Base-by-base conservation (phyloP, 2,329 filamentous ascomycete genomes). In the Tolypocladium cylindrosporum region DNA sequence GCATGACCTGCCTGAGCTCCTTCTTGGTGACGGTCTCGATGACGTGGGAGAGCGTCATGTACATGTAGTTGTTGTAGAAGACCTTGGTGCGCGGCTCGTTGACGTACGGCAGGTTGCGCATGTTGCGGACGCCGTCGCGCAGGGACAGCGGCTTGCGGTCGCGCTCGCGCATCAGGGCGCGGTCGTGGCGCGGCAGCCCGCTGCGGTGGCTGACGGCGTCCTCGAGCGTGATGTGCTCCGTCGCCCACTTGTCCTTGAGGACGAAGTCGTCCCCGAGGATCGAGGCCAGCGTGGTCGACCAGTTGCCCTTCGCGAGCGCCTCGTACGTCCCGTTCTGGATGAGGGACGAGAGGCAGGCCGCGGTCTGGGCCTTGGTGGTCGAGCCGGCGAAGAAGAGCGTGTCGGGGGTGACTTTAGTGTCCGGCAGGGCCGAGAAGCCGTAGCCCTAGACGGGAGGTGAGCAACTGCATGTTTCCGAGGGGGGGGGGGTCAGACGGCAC, bases 311-410 rank as follows among this genome's bases (percentile, higher is more conserved):
- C 64, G 68, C 40, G 13, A 64, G 54, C 4, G 51, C 55, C 2
- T 61, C 57, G 54, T 65, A 59, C 34, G 56, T 34, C 10, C 77
- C 71, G n/a, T 74, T 73, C 7, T 82, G 70, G 9, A 84, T 74
- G 2, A 82, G 65, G 1, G 77, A 74, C 1, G 84, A 66, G 3
- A 86, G 66, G 0, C 72, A 71, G 1, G 80, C 80, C 1, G 78
- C 75, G 0, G 76, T 78, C 53, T 82, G 75, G 2, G 80, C 77
- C 65, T 86, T 86, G 24, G 80, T 82, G 1, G 76, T 83, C 48
- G 79, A 83, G 1, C 77, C 83, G 4, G 74, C 74, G 59, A 79
- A 81, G 69, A 80, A 85, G 2, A 85, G 71, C 0, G 81, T 84
- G 37, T 78, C 69, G 59, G 55, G 71, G 64, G 62, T 75, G 60